Conservation (phyloP, 192 early-diverging fungal species). For the Oehlia diaphana region DNA sequence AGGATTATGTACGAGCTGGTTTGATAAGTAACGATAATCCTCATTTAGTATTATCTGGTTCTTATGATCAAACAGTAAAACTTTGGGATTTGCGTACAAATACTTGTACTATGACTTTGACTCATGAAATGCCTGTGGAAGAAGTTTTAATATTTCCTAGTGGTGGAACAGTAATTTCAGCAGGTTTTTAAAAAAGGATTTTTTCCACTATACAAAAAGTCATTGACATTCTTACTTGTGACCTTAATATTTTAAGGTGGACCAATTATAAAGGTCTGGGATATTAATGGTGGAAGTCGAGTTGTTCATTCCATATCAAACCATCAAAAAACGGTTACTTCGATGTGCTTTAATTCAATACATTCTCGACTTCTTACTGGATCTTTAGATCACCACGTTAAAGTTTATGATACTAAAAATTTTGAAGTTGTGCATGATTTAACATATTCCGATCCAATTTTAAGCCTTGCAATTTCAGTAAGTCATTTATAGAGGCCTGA, state of each 20-base stretch:
- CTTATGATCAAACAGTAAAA: constrained; percentile 94
- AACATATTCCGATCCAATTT: constrained; percentile 88
- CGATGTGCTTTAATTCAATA: constrained; percentile 78
- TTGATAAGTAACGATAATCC: constrained; percentile 74
- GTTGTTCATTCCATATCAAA: constrained; percentile 78
- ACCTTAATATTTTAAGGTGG: constrained; percentile 50
- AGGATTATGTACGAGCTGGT: constrained; percentile 88
- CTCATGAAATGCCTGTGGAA: constrained; percentile 89
- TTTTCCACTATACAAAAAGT: background rate
- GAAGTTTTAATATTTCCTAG: constrained; percentile 80
- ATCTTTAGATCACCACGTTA: constrained; percentile 94
- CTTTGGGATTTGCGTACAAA: constrained; percentile 89
- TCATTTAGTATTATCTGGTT: constrained; percentile 80
- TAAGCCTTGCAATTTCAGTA: constrained; percentile 88
- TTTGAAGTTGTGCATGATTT: constrained; percentile 86
- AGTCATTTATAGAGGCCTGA: constrained; percentile 2
- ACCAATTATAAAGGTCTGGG: constrained; percentile 85
- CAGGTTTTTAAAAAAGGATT: constrained; percentile 39
- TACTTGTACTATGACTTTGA: constrained; percentile 71
- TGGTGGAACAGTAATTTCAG: constrained; percentile 74
- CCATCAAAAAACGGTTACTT: constrained; percentile 96
- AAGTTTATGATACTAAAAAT: constrained; percentile 85
- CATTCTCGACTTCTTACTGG: constrained; percentile 81
- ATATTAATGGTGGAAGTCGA: constrained; percentile 79
- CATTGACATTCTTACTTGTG: background rate